Base-by-base conservation (phyloP, 345 rosid species). In the Bretschneidera sinensis region DNA sequence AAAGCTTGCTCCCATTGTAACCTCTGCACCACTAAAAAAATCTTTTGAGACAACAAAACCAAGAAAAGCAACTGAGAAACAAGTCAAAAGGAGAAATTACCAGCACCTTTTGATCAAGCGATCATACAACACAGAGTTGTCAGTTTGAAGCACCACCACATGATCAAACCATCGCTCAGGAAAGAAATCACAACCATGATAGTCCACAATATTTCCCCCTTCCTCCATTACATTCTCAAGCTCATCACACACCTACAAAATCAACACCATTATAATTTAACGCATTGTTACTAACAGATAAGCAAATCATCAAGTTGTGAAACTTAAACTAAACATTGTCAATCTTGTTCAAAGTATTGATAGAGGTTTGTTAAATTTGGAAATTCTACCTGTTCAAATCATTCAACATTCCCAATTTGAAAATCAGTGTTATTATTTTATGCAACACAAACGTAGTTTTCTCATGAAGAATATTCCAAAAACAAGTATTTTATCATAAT, bases 151-250 rank as follows among this genome's bases (percentile, higher is more conserved):
- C 65, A 92, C 99, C 0, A 83, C 84, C 10, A 90, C 90, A 2
- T 71, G 76, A 74, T 94, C 96, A 65, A 90, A 94, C 97, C 96
- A 94, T 59, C 92, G 60, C 64, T 87, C 71, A 0, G 99, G 97
- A 56, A 94, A 94, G 78, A 90, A 94, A 64, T 94, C 91, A 11
- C 96, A 87, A 33, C 99, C 92, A 48, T 90, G 97, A 69, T 94
- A 90, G 60, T 90, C 99, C 60, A 87, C 90, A 10, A 90, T 81
- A 72, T 65, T 84, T 8, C 99, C 99, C 9, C 97, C 96, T 80
- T 69, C 79, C 45, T 71, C 84, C 96, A 94, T 94, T 17, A 70
- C 22, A 66, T 85, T 95, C 72, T 92, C 99, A 20, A 92, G 82
- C 73, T 87, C 99, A 78, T 92, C 99, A 66, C 87, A 83, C 21